Percentiles rank a stretch among this genome's conserved stretches.
Evolutionary conservation across 2,329 filamentous ascomycete species (phyloP).

Genomic region (Colletotrichum ledebouriae): DNA sequence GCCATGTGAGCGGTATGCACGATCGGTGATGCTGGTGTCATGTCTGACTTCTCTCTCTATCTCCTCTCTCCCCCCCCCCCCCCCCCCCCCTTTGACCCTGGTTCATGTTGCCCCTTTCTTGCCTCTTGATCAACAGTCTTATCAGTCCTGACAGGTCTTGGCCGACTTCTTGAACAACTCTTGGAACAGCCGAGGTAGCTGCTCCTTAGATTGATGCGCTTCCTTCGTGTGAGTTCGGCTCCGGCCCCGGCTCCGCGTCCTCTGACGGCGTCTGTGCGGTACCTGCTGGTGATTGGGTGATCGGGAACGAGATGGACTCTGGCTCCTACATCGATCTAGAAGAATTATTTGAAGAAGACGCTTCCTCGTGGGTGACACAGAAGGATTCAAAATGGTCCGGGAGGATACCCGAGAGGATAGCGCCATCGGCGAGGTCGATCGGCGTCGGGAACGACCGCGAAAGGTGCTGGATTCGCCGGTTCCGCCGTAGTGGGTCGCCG

Average conservation of each 20-base stretch:
- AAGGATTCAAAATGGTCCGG: conserved; percentile 48
- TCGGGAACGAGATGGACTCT: conserved; percentile 57
- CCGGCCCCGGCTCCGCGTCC: conserved; percentile 56
- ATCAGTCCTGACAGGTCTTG: conserved; percentile 26
- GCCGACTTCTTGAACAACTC: conserved; percentile 32
- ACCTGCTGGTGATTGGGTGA: conserved; percentile 52
- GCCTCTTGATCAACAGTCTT: not conserved
- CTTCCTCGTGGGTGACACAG: conserved; percentile 57
- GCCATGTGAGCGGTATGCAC: conserved; percentile 25
- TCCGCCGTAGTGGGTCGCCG: conserved; percentile 53
- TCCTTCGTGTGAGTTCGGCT: conserved; percentile 48
- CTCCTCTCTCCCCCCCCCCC: too few relatives aligned
- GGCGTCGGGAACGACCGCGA: conserved; percentile 56
- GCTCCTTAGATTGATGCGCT: conserved; percentile 23
- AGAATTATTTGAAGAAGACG: conserved; percentile 58
- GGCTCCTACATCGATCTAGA: conserved; percentile 58
- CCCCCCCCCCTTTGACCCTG: not conserved
- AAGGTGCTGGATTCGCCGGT: conserved; percentile 59
- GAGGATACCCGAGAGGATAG: conserved; percentile 51
- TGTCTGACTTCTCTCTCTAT: not conserved
- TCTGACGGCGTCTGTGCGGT: conserved; percentile 52
- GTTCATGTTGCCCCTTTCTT: not conserved
- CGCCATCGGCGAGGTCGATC: conserved; percentile 54
- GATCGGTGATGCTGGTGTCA: not conserved
- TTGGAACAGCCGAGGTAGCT: conserved; percentile 25